Evolutionary conservation across 2,329 filamentous ascomycete genomes (phyloP).

Genomic region (Corinectria fuckeliana): DNA sequence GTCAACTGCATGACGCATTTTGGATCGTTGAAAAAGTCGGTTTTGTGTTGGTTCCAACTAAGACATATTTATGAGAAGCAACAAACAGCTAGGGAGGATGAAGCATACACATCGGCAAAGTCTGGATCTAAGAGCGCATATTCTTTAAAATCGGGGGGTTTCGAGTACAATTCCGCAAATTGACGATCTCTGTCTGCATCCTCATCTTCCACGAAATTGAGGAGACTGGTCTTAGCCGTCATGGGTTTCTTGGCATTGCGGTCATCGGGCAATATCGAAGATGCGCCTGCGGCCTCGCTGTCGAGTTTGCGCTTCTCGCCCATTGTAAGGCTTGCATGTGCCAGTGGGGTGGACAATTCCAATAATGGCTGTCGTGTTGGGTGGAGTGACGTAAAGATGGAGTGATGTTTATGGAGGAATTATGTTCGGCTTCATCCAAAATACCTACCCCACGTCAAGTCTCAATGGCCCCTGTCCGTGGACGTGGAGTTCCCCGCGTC

Average conservation of each 20-base stretch:
- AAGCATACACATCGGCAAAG: conserved; percentile 50
- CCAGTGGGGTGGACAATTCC: neutral
- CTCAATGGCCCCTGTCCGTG: neutral
- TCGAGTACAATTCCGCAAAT: conserved; percentile 50
- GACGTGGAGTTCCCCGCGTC: neutral
- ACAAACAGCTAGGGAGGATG: neutral
- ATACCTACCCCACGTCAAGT: neutral
- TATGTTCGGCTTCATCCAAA: conserved; percentile 9
- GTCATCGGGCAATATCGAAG: neutral
- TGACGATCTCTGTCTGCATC: conserved; percentile 35
- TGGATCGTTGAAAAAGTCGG: conserved; percentile 75
- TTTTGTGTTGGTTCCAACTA: conserved; percentile 33
- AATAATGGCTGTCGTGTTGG: neutral
- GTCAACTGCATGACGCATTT: conserved; percentile 80
- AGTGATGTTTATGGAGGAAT: neutral
- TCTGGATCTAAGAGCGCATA: conserved; percentile 49
- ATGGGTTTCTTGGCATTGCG: neutral
- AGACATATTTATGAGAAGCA: neutral
- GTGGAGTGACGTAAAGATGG: neutral
- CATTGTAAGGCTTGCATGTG: conserved; percentile 16
- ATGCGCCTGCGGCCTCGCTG: conserved; percentile 5
- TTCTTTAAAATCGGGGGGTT: conserved; percentile 51
- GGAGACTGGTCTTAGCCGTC: neutral
- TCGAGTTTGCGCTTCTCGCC: conserved; percentile 30
- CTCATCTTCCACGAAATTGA: conserved; percentile 4